Evolutionary conservation across 1,139 yeast species (phyloP).

Genomic region (Pichia sp.): DNA sequence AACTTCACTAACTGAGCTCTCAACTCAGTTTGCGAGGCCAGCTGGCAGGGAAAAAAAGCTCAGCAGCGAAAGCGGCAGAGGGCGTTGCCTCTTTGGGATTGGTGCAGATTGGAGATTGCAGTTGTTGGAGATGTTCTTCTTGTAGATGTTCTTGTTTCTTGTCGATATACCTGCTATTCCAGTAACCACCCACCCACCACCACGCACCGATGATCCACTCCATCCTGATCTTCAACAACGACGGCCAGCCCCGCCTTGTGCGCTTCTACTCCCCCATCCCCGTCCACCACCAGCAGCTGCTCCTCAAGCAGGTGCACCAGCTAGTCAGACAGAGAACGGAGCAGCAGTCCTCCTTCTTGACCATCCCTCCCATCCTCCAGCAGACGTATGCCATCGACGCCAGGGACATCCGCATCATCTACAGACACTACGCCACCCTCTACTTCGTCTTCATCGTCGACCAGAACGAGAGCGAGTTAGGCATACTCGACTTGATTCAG

Average conservation of each 20-base stretch:
- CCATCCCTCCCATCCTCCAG: conserved; percentile 67
- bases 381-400: conserved; percentile 45
- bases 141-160: neutral
- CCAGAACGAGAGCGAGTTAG: conserved; percentile 92
- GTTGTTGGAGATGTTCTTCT: neutral
- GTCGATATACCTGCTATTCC: too few species aligned
- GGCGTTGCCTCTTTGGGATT: too few species aligned
- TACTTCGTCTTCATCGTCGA: conserved; percentile 95
- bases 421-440: conserved; percentile 91
- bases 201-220: conserved; percentile 48
- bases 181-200: too few species aligned
- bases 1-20: too few species aligned
- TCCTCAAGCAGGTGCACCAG: conserved; percentile 73
- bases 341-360: conserved; percentile 77
- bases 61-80: too few species aligned
- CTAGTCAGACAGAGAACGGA: conserved; percentile 65
- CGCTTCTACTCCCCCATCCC: conserved; percentile 94
- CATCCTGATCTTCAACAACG: conserved; percentile 37
- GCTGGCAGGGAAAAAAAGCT: too few species aligned
- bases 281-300: conserved; percentile 67
- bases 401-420: conserved; percentile 84
- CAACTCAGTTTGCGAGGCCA: too few species aligned
- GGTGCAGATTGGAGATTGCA: too few species aligned
- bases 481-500: conserved; percentile 90
- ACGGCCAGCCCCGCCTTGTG: conserved; percentile 85